phyloP scores from a whole-genome alignment of 352 stramenopile genomes.

The Phytophthora colocasiae region DNA sequence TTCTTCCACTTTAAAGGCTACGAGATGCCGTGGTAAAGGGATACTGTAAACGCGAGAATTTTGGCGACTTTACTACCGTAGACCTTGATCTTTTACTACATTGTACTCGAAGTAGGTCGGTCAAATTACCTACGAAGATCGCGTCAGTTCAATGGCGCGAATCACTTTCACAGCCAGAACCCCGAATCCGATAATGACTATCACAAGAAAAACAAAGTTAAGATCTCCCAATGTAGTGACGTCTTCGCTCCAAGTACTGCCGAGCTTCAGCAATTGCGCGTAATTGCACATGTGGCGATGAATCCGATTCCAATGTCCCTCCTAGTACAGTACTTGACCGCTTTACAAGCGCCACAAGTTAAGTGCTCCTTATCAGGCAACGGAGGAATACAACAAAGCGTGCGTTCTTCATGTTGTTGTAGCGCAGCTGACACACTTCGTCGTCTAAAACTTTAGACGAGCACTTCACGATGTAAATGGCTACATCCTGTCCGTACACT shows the following conservation, averaged over 20 bases:
- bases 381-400: constrained; percentile 27
- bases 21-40: constrained; percentile 48
- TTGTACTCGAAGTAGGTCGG: too few relatives aligned
- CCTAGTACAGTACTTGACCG: constrained; percentile 40
- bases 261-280: constrained; percentile 24
- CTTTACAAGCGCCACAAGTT: constrained; percentile 35
- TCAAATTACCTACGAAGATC: too few relatives aligned
- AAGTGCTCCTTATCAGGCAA: constrained; percentile 19
- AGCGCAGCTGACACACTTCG: constrained; percentile 35
- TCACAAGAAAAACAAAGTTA: too few relatives aligned
- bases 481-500: constrained; percentile 37
- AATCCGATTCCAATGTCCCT: constrained; percentile 41
- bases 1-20: constrained; percentile 55
- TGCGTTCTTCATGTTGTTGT: constrained; percentile 34
- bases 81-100: too few relatives aligned
- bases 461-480: constrained; percentile 35
- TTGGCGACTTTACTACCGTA: too few relatives aligned
- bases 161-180: too few relatives aligned
- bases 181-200: too few relatives aligned
- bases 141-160: too few relatives aligned
- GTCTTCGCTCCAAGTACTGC: constrained; percentile 32
- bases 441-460: constrained; percentile 25
- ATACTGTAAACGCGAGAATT: not conserved
- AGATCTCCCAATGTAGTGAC: constrained; percentile 8
- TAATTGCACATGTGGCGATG: constrained; percentile 41